A percentile compares a stretch with the other conserved stretches of the same genome.
phyloP scores from a whole-genome alignment of 768 basidiomycete genomes.

The Clavulina sp. region DNA sequence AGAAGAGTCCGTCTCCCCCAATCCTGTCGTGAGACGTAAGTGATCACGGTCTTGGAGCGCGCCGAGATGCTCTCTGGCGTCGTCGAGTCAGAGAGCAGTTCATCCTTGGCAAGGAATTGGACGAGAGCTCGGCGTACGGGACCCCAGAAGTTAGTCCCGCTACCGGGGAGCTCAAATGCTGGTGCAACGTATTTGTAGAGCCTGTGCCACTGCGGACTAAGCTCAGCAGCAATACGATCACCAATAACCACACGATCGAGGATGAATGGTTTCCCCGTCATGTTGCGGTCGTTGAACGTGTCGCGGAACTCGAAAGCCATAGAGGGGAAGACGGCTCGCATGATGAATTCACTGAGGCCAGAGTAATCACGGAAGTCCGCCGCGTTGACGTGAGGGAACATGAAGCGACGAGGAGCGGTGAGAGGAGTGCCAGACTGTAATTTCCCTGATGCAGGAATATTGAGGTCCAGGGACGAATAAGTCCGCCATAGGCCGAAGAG shows the following conservation, averaged over 20 bases:
- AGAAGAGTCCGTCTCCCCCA: constrained; percentile 79
- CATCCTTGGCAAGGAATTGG: constrained; percentile 31
- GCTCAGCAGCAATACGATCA: constrained; percentile 49
- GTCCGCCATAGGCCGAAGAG: constrained; percentile 60
- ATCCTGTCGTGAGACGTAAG: constrained; percentile 76
- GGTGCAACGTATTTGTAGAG: constrained; percentile 2
- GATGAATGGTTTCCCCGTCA: constrained; percentile 50
- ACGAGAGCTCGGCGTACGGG: constrained; percentile 46
- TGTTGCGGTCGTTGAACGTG: constrained; percentile 63
- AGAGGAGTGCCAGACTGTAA: too few relatives aligned
- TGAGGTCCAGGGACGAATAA: constrained; percentile 20
- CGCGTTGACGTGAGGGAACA: constrained; percentile 37
- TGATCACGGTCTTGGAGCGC: constrained; percentile 55
- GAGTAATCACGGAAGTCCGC: constrained; percentile 56
- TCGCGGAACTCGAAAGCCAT: constrained; percentile 47
- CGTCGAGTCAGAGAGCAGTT: too few relatives aligned
- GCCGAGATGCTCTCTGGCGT: neutral
- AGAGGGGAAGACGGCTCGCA: constrained; percentile 55
- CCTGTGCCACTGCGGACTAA: constrained; percentile 9
- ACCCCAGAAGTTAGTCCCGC: constrained; percentile 45
- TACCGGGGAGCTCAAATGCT: constrained; percentile 4
- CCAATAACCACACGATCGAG: constrained; percentile 61
- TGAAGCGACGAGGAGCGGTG: constrained; percentile 45
- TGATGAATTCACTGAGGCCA: constrained; percentile 58
- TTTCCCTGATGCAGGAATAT: constrained; percentile 17